Evolutionary conservation across 192 early-diverging fungal genomes (phyloP), one percentile per base, ranked within the genome.

Genomic region (Geosiphon pyriformis): DNA sequence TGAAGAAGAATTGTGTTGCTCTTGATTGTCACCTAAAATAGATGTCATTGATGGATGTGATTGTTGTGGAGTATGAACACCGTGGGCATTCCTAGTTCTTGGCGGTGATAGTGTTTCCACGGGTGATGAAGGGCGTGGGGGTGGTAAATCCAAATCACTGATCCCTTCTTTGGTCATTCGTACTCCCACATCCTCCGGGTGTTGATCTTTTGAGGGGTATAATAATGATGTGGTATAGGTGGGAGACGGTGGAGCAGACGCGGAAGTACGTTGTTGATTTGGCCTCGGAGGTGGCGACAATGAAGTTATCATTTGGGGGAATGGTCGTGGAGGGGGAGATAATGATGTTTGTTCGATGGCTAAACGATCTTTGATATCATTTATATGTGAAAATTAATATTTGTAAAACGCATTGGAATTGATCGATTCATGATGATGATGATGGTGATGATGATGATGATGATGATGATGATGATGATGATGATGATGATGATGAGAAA

Each of bases 361-460:
- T n/a, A n/a, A n/a, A n/a, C n/a, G n/a, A n/a, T n/a, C n/a, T n/a
- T n/a, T n/a, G n/a, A n/a, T n/a, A n/a, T n/a, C n/a, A n/a, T n/a
- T n/a, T n/a, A n/a, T n/a, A n/a, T n/a, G n/a, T n/a, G n/a, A n/a
- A n/a, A n/a, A n/a, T n/a, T n/a, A n/a, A n/a, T 7, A 51, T 52
- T 31, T 3, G 8, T 50, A 37, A 25, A 17, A 50, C 69, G 42
- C 7, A 63, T 57, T 18, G 69, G 63, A 3, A 70, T 67, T 37
- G 70, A 25, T 32, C 68, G 50, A 18, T 69, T 72, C 1, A 30
- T 29, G 22, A n/a, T 68, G 25, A 22, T 70, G 61, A 33, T 68
- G 26, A 26, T 61, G 42, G 25, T 20, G 17, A 59, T 59, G 32
- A 59, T 4, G 31, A 4, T 35, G 12, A 4, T 4, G 23, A n/a